phyloP scores from a whole-genome alignment of 2,329 filamentous ascomycete species.

The Verticillium longisporum region DNA sequence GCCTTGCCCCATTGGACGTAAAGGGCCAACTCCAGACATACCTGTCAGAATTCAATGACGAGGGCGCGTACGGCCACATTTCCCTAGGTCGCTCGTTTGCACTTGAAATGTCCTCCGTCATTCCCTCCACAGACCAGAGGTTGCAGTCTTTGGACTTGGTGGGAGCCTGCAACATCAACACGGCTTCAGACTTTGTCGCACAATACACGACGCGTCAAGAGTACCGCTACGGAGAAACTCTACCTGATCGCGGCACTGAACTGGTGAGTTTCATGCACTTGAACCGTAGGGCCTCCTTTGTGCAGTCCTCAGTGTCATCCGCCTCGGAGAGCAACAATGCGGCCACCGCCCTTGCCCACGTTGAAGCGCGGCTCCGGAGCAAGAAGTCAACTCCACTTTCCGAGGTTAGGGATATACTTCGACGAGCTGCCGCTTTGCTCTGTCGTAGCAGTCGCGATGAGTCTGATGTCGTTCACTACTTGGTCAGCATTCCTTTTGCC shows the following conservation, averaged over 20 bases:
- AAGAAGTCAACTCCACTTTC: slow-evolving; percentile 64
- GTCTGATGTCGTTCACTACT: slow-evolving; percentile 72
- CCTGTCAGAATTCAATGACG: slow-evolving; percentile 88
- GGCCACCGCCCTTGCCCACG: slow-evolving; percentile 60
- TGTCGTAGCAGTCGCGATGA: slow-evolving; percentile 72
- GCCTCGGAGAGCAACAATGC: slow-evolving; percentile 51
- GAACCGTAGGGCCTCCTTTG: slow-evolving; percentile 44
- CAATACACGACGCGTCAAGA: slow-evolving; percentile 97
- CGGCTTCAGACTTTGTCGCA: slow-evolving; percentile 90
- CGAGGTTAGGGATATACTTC: slow-evolving; percentile 74
- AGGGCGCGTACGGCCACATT: slow-evolving; percentile 84
- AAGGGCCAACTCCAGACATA: slow-evolving; percentile 96
- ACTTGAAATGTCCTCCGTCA: slow-evolving; percentile 80
- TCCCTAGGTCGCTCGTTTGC: slow-evolving; percentile 92
- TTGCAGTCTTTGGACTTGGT: slow-evolving; percentile 74
- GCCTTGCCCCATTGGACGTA: slow-evolving; percentile 82
- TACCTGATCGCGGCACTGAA: slow-evolving; percentile 62
- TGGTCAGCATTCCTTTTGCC: slow-evolving; percentile 88
- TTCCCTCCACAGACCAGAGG: slow-evolving; percentile 80
- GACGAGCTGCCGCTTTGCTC: slow-evolving; percentile 77
- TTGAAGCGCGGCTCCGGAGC: slow-evolving; percentile 64
- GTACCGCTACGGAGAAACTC: slow-evolving; percentile 78
- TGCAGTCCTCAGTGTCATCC: slow-evolving; percentile 40
- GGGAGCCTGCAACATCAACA: slow-evolving; percentile 72
- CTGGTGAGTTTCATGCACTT: slow-evolving; percentile 55